Base-by-base conservation (phyloP, 2,329 filamentous ascomycete species). In the Harringtonia aguacate region DNA sequence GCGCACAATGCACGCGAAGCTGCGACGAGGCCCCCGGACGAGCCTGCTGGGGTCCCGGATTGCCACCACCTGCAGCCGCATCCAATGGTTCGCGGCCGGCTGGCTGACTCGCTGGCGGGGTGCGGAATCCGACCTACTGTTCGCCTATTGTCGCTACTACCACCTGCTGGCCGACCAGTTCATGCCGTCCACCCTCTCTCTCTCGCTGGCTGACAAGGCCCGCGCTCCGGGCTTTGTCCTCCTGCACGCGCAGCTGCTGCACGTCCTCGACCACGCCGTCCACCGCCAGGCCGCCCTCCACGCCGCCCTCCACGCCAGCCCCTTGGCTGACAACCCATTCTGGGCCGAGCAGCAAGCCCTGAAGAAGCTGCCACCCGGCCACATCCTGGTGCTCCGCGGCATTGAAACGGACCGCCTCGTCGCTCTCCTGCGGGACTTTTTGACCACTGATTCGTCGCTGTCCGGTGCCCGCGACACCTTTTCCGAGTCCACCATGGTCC, bases 341-440 rank as follows among this genome's bases (percentile, higher is more conserved):
- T 27, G 24, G 30, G 30, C n/a, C 8, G 13, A 27, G 10, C 24
- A 27, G 24, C 24, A 27, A 34, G 41, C 4, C 53, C 68, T 4
- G 72, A 75, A 49, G 59, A 63, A 3, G n/a, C n/a, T n/a, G n/a
- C n/a, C n/a, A n/a, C n/a, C n/a, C n/a, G n/a, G n/a, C n/a, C n/a
- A n/a, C n/a, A n/a, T n/a, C n/a, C n/a, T n/a, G n/a, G n/a, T n/a
- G n/a, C n/a, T n/a, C n/a, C n/a, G n/a, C n/a, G n/a, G n/a, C n/a
- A 94, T 95, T 84, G 79, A 81, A n/a, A 87, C 95, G 60, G 94
- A 94, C 51, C 77, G 87, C 45, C 65, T 94, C 44, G 76, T 95
- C 44, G 81, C 90, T 58, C 65, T 95, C 48, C 72, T 95, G 40
- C 82, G 85, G 52, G 86, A 95, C 58, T 76, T 94, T 48, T 69